These are phyloP conservation scores for Lasiosphaeria hispida DNA, from an alignment of 495 filamentous ascomycete species.

Conservation along the genomic window DNA sequence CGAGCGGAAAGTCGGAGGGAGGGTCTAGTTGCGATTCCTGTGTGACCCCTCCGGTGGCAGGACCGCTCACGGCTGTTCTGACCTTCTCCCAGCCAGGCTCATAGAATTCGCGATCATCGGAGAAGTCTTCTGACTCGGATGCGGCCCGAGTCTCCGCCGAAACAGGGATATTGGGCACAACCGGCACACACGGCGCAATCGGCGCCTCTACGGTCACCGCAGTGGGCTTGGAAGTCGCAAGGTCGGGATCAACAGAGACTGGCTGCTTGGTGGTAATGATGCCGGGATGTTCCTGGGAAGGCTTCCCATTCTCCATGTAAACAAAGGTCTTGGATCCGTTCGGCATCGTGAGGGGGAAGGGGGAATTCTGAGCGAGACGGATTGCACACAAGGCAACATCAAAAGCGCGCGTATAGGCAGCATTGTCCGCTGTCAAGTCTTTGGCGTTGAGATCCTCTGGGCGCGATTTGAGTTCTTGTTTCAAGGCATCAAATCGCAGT, in stretches of 20 bases:
- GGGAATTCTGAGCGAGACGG: conserved; percentile 20
- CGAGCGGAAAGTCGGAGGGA: conserved; percentile 28
- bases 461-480: conserved; percentile 24
- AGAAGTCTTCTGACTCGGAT: conserved; percentile 26
- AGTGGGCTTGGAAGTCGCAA: too few species aligned
- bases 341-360: conserved; percentile 22
- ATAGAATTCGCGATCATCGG: conserved; percentile 29
- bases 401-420: conserved; percentile 22
- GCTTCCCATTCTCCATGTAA: conserved; percentile 26
- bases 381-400: conserved; percentile 26
- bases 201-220: too few species aligned
- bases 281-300: neutral
- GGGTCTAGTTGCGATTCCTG: neutral
- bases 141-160: neutral
- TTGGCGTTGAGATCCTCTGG: conserved; percentile 21
- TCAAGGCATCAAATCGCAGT: conserved; percentile 27
- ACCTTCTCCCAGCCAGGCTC: neutral
- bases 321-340: conserved; percentile 17
- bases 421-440: conserved; percentile 19
- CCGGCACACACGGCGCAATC: too few species aligned
- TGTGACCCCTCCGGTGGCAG: neutral
- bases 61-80: neutral
- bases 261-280: neutral
- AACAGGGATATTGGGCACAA: neutral
- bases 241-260: neutral